Evolutionary conservation across 179 eudicot species (phyloP), one percentile per base, ranked within the genome.

Genomic region (Spergularia azorica): DNA sequence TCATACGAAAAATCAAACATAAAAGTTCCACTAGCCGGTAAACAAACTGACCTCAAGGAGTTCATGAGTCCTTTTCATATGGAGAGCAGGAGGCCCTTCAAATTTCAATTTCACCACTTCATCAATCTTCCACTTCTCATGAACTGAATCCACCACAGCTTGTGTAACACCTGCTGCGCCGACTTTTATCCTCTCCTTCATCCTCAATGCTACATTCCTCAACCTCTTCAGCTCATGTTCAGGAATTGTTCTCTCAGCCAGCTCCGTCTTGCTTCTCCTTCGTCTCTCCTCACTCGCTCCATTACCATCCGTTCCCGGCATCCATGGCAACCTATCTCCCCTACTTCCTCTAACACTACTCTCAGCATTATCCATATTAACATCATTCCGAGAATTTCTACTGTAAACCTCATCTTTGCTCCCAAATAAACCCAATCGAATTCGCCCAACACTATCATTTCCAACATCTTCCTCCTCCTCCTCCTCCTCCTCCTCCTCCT

Each of bases 51-150:
- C 99, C 98, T 96, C 98, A 73, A 96, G 85, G 70, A 77, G 75
- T 61, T 88, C 91, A 81, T 96, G 99, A 76, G 79, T 94, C 82
- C 97, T 89, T 78, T 75, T 92, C 99, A 96, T 94, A 83, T 92
- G 89, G 39, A 82, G 56, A 8, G 84, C 71, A 2, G 89, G 85
- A 52, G 87, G 90, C 17, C 97, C 97, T 84, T 91, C 93, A 63
- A 96, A 96, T 65, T 88, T 94, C 77, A 96, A 79, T 46, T 96
- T 96, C 26, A 94, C 97, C 71, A 94, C 88, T 82, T 94, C 98
- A 83, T 94, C 93, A 70, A 76, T 75, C 84, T 86, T 86, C 98
- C 99, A 96, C 72, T 84, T 94, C 46, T 88, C 91, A 75, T 89
- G 93, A 69, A 96, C 92, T 5, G 82, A 64, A 57, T 88, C 91